Evolutionary conservation across 176 grass and related monocot species (phyloP).

Genomic region (Bonia amplexicaulis): DNA sequence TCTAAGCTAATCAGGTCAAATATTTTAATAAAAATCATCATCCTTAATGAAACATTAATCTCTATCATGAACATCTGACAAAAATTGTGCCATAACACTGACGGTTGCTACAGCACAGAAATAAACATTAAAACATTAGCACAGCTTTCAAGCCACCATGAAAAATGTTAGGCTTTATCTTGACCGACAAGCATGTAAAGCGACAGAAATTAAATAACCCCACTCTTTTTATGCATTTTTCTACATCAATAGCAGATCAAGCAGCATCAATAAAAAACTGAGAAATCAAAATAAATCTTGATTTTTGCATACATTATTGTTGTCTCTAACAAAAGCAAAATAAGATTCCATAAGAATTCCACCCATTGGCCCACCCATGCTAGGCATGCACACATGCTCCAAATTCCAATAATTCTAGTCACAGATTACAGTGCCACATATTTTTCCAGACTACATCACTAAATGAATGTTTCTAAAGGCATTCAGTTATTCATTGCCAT

Average conservation of each 20-base stretch:
- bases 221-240: slow-evolving; percentile 3
- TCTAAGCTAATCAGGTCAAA: not conserved
- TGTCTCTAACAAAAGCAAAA: not conserved
- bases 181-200: not conserved
- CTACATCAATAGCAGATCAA: not conserved
- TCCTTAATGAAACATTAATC: not conserved
- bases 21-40: not conserved
- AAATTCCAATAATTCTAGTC: not conserved
- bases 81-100: not conserved
- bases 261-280: not conserved
- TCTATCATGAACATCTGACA: not conserved
- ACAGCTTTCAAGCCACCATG: not conserved
- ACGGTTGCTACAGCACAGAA: not conserved
- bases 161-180: not conserved
- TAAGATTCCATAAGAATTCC: not conserved
- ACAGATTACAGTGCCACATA: not conserved
- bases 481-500: not conserved
- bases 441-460: not conserved
- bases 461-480: not conserved
- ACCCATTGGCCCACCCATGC: not conserved
- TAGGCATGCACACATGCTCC: not conserved
- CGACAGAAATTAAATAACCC: not conserved
- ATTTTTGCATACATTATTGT: not conserved
- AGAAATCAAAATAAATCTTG: not conserved
- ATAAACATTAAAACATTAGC: not conserved